phyloP scores from a whole-genome alignment of 2,329 filamentous ascomycete species.

The Talaromyces sp. region DNA sequence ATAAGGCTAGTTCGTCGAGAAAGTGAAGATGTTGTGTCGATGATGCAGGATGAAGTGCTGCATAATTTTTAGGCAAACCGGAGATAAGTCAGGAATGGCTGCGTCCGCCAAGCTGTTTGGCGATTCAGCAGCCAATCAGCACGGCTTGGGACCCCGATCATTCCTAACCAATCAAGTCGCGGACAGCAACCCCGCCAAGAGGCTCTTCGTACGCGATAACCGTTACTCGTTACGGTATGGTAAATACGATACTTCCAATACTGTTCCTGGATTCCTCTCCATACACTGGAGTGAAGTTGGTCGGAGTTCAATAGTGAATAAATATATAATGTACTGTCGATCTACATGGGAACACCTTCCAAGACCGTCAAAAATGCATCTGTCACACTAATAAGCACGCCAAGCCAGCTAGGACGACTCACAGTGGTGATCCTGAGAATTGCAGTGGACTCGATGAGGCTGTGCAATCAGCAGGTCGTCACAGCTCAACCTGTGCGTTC shows the following conservation, averaged over 20 bases:
- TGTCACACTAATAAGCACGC: neutral
- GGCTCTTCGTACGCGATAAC: neutral
- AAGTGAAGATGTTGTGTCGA: neutral
- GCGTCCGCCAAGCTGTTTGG: neutral
- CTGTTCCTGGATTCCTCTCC: neutral
- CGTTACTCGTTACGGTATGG: no score
- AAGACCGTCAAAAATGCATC: neutral
- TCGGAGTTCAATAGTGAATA: no score
- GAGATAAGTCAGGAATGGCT: neutral
- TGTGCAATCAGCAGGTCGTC: neutral
- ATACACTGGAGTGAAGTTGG: neutral
- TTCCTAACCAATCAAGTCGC: neutral
- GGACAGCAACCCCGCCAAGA: neutral
- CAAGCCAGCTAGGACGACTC: neutral
- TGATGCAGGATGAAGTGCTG: neutral
- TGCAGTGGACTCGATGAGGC: neutral
- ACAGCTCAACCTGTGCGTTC: neutral
- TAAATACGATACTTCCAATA: neutral
- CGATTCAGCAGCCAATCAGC: neutral
- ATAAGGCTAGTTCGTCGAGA: neutral
- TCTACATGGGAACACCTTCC: no score
- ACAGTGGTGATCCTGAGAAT: neutral
- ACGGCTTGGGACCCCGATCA: neutral
- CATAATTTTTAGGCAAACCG: neutral
- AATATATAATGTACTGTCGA: no score